Evolutionary conservation across 345 rosid species (phyloP).

Genomic region (Eucalyptus tenuipes): DNA sequence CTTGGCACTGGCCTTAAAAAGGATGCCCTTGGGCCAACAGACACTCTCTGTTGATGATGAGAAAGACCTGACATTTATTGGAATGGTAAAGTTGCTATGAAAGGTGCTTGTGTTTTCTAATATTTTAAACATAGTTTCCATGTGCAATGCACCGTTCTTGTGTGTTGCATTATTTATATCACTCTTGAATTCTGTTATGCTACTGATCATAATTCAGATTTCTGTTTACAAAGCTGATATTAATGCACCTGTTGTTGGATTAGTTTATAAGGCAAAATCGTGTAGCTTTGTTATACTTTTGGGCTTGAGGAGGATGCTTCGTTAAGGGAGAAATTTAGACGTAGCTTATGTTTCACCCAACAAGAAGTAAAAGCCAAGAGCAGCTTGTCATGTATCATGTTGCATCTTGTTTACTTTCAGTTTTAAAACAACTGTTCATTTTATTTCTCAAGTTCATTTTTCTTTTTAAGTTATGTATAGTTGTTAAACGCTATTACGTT

Average conservation of each 20-base stretch:
- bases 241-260: not conserved
- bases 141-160: not conserved
- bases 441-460: not conserved
- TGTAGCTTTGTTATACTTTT: not conserved
- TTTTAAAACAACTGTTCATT: not conserved
- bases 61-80: constrained; percentile 94
- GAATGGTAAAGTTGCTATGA: constrained; percentile 88
- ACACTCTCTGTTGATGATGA: constrained; percentile 68
- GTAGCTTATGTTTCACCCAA: not conserved
- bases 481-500: not conserved
- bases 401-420: not conserved
- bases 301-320: not conserved
- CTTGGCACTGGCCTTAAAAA: constrained; percentile 80
- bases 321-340: not conserved
- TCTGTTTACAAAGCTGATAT: not conserved
- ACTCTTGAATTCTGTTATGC: not conserved
- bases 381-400: not conserved
- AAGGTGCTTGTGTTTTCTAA: not conserved
- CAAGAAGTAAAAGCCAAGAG: not conserved
- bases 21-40: constrained; percentile 66
- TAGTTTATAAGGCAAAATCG: not conserved
- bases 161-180: not conserved
- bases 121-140: not conserved
- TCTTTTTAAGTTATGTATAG: not conserved
- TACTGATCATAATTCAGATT: not conserved